Conservation (phyloP, 192 early-diverging fungal species). For the Phycomyces blakesleeanus region DNA sequence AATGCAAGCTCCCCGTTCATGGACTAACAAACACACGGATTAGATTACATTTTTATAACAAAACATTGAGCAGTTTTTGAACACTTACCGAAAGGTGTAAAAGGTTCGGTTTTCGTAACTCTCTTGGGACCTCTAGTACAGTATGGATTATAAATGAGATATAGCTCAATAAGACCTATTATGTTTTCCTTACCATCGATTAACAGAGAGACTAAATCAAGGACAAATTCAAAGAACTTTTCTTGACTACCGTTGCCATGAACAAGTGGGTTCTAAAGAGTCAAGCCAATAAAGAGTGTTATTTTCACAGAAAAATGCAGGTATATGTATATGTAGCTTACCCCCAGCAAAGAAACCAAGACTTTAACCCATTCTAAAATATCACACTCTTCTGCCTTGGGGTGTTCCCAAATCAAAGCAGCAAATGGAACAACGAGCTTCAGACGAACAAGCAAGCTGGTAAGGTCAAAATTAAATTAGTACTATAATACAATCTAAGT, state of each 20-base stretch:
- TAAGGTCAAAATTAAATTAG: background rate
- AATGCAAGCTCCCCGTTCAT: slow-evolving; percentile 24
- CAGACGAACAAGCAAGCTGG: slow-evolving; percentile 44
- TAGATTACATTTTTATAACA: background rate
- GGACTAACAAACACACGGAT: background rate
- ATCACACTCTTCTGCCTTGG: slow-evolving; percentile 40
- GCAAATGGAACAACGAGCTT: slow-evolving; percentile 44
- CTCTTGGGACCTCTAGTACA: slow-evolving; percentile 35
- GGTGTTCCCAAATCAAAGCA: slow-evolving; percentile 47
- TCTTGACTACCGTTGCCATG: slow-evolving; percentile 54
- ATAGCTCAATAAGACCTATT: background rate
- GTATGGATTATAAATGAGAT: background rate
- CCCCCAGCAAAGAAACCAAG: slow-evolving; percentile 40
- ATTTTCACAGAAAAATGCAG: background rate
- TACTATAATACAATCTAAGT: background rate
- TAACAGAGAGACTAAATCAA: slow-evolving; percentile 49
- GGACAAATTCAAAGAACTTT: slow-evolving; percentile 50
- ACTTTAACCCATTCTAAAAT: slow-evolving; percentile 37
- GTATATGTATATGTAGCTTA: slow-evolving; percentile 12
- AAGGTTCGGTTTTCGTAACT: slow-evolving; percentile 40
- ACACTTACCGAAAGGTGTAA: slow-evolving; percentile 35
- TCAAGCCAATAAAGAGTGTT: background rate
- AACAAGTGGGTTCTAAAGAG: slow-evolving; percentile 37
- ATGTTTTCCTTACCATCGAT: slow-evolving; percentile 41
- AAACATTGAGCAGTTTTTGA: slow-evolving; percentile 13